Base-by-base conservation (phyloP, 805 yeast species). In the Kluyveromyces dobzhanskii region DNA sequence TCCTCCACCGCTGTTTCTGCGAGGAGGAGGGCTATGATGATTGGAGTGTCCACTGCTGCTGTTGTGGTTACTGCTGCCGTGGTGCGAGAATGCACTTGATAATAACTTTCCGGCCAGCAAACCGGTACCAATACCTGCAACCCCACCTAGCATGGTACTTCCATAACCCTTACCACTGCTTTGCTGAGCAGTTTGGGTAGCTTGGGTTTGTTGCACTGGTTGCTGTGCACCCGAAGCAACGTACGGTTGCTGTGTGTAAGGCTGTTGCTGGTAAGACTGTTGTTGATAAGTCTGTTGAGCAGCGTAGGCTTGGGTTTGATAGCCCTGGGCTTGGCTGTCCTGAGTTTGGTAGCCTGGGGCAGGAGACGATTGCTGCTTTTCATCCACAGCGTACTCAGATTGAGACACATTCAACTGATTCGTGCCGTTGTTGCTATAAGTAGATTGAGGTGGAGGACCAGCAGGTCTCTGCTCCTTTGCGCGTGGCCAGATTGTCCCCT, bases 31-130 rank as follows among this genome's bases (percentile, higher is more conserved):
- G n/a, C n/a, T n/a, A n/a, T n/a, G n/a, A n/a, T n/a, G n/a, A n/a
- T n/a, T n/a, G n/a, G 46, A 53, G 16, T 43, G 61, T 44, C 57
- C 53, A 21, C 56, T 58, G 21, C 47, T 49, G 21, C 40, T 51
- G 28, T 49, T 54, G 40, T 49, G 52, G 28, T 65, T 56, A 56
- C 9, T 21, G 9, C 9, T 9, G 9, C 9, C 8, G 24, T 21
- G 24, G 32, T 57, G 45, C 17, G 39, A 55, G 43, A 75, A 47
- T 32, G 71, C 71, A 27, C 67, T 62, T 7, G 70, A 71, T 32
- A 77, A 50, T 46, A 76, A 48, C 59, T 72, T 59, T 32, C 84
- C 85, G 41, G 84, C 85, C 7, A 78, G 50, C 39, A 78, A 55
- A 58, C 85, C 86, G 13, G 77, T 70, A 39, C 79, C 80, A 2